Evolutionary conservation across 2,329 filamentous ascomycete genomes (phyloP), one percentile per base, ranked within the genome.

Genomic region (Fusarium temperatum): DNA sequence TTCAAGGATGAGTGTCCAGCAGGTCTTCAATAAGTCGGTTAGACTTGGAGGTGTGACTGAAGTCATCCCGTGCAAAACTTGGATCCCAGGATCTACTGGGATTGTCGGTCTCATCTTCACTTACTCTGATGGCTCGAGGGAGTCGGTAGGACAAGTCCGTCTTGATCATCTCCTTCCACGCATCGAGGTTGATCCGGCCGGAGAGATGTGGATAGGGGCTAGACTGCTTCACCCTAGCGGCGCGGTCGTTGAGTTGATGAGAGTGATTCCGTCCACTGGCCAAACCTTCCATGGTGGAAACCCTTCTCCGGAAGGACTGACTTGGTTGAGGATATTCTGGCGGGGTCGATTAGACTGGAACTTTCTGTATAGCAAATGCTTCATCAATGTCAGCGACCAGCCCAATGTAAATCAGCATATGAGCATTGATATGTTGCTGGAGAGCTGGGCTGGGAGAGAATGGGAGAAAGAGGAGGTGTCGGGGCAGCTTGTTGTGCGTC

Each of bases 61-160:
- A 11, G 28, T 58, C 18, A 20, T 51, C 4, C 39, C 35, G 17
- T 71, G 63, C 17, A 58, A 9, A 30, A 38, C 57, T 11, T 72
- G 63, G 69, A 39, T 48, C 17, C 68, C 58, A 28, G 47, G 57
- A 8, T 56, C 68, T 22, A 56, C 39, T 12, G 55, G 61, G 14
- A 59, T 72, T 15, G 68, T 55, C 36, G 68, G 69, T 5, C 69
- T 69, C 14, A 13, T 59, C 9, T 47, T 72, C 8, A 41, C 44
- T 5, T 69, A 53, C 17, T 60, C 60, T 10, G 68, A 70, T 55
- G 66, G 66, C 7, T 68, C 50, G 38, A 30, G 51, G 17, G 68
- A 72, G 12, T 50, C 54, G 7, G 44, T 69, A n/a, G 69, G 68
- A 45, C 65, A 68, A 15, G 30, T 69, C 8, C 53, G 69, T 17